phyloP scores from a whole-genome alignment of 352 stramenopile species.

The Phytophthora fragariaefolia region DNA sequence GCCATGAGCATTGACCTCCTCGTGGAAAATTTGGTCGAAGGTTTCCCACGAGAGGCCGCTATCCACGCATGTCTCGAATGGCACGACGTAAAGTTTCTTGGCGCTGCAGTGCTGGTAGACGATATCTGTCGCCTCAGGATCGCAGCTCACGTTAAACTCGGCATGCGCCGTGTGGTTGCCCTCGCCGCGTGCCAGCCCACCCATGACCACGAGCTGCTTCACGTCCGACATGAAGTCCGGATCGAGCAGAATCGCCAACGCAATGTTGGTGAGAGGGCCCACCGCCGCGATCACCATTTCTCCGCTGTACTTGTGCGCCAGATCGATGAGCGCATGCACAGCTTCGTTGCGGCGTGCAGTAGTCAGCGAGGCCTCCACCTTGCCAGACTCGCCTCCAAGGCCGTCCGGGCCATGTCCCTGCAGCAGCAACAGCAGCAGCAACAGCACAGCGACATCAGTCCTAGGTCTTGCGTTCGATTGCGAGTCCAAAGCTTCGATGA shows the following conservation, averaged over 20 bases:
- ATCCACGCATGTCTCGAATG: slow-evolving; percentile 75
- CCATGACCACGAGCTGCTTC: slow-evolving; percentile 79
- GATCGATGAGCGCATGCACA: slow-evolving; percentile 68
- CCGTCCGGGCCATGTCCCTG: slow-evolving; percentile 78
- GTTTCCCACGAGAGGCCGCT: slow-evolving; percentile 61
- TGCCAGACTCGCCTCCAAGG: slow-evolving; percentile 61
- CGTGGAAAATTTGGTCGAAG: slow-evolving; percentile 73
- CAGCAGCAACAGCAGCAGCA: slow-evolving; percentile 4
- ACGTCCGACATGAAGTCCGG: slow-evolving; percentile 68
- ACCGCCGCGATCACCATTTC: slow-evolving; percentile 82
- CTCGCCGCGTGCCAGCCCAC: slow-evolving; percentile 67
- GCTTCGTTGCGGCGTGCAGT: slow-evolving; percentile 63
- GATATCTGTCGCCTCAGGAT: slow-evolving; percentile 81
- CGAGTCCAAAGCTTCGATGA: background rate
- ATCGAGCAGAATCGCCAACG: slow-evolving; percentile 76
- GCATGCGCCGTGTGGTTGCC: slow-evolving; percentile 73
- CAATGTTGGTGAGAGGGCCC: slow-evolving; percentile 82
- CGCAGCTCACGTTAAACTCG: slow-evolving; percentile 85
- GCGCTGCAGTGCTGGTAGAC: slow-evolving; percentile 70
- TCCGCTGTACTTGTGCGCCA: slow-evolving; percentile 58
- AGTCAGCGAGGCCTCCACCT: slow-evolving; percentile 37
- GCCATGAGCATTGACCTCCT: slow-evolving; percentile 40
- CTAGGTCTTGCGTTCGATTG: background rate
- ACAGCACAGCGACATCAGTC: background rate
- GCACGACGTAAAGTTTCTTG: slow-evolving; percentile 69